A percentile compares a stretch with the other conserved stretches of the same genome.
phyloP scores from a whole-genome alignment of 2,329 filamentous ascomycete species.

The Teratosphaeria nubilosa region DNA sequence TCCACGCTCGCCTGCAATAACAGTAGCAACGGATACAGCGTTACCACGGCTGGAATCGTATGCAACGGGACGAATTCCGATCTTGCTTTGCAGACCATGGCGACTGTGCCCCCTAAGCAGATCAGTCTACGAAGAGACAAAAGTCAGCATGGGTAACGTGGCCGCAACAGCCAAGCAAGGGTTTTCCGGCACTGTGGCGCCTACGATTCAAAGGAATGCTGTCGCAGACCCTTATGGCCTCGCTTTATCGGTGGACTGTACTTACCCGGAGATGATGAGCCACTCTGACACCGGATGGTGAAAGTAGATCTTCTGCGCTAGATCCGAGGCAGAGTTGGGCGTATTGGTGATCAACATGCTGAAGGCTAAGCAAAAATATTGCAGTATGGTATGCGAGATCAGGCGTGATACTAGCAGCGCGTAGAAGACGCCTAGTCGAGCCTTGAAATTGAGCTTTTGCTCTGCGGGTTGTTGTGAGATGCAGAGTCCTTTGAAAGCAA shows the following conservation, averaged over 20 bases:
- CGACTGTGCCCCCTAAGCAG: conserved; percentile 8
- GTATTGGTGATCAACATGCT: conserved; percentile 10
- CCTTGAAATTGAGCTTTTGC: conserved; percentile 7
- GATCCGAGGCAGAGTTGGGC: conserved; percentile 8
- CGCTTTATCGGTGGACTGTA: neutral
- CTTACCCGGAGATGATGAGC: conserved; percentile 10
- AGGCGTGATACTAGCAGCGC: conserved; percentile 5
- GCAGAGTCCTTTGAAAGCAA: conserved; percentile 7
- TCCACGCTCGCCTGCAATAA: conserved; percentile 6
- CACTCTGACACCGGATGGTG: conserved; percentile 9
- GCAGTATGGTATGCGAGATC: conserved; percentile 10
- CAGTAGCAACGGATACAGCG: conserved; percentile 9
- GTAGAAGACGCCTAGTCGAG: conserved; percentile 8
- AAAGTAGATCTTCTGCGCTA: conserved; percentile 11
- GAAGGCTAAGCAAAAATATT: conserved; percentile 11
- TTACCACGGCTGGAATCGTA: conserved; percentile 6
- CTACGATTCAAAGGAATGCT: neutral
- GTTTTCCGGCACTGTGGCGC: neutral
- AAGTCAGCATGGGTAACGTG: conserved; percentile 1
- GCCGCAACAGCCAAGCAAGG: neutral
- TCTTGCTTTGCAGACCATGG: conserved; percentile 8
- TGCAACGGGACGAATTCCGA: conserved; percentile 12
- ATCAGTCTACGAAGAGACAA: conserved; percentile 3
- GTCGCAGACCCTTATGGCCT: neutral
- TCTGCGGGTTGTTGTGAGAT: neutral